These are phyloP conservation scores for Zymoseptoria pseudotritici DNA, from an alignment of 2,329 filamentous ascomycete species.

Conservation along the genomic window DNA sequence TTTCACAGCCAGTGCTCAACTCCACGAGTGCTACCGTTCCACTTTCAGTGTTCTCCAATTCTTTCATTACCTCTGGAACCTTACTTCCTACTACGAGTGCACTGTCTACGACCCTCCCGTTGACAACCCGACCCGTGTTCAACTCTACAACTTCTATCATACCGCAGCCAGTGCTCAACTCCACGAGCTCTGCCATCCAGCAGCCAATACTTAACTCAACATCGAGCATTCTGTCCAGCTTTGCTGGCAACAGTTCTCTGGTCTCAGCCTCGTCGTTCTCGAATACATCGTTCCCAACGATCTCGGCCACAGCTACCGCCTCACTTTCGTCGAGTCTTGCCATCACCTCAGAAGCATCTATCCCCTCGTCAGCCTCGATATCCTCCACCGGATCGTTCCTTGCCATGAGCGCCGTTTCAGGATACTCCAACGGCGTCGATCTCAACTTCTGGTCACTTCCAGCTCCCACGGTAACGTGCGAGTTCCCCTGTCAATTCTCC, in stretches of 20 bases:
- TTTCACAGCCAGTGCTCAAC: too few relatives aligned
- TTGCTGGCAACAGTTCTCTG: neutral
- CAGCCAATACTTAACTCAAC: neutral
- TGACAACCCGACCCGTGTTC: neutral
- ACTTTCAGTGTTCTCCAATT: neutral
- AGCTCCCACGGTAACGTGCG: slow-evolving; percentile 7
- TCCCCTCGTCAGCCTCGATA: neutral
- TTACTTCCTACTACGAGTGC: neutral
- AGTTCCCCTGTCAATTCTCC: slow-evolving; percentile 2
- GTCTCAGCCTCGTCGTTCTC: neutral
- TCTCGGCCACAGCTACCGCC: neutral
- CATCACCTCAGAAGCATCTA: neutral
- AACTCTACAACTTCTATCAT: neutral
- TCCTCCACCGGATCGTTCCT: neutral
- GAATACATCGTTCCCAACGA: neutral
- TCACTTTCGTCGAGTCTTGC: neutral
- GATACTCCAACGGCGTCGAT: neutral
- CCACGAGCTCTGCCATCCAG: neutral
- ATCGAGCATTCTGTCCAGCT: neutral
- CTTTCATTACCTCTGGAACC: neutral
- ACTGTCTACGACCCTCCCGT: neutral
- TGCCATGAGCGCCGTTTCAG: neutral
- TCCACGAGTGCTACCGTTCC: too few relatives aligned
- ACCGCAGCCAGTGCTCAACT: neutral
- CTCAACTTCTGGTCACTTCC: slow-evolving; percentile 2